A percentile compares a stretch with the other conserved stretches of the same genome.
phyloP scores from a whole-genome alignment of 2,329 filamentous ascomycete genomes.

The Penicillium sp. region DNA sequence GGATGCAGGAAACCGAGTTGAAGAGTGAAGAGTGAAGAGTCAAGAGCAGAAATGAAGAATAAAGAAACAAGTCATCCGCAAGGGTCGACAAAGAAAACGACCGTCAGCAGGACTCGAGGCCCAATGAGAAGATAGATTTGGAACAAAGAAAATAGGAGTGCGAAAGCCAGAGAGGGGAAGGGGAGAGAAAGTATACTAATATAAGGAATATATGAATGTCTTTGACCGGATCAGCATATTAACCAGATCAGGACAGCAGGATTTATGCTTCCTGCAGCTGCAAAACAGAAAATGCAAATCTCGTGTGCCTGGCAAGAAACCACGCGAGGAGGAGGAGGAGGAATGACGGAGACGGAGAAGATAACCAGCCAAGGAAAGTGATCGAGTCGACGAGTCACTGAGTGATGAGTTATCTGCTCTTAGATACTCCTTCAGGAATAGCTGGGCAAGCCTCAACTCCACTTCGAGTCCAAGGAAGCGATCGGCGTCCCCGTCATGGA shows the following conservation, averaged over 20 bases:
- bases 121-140: not conserved
- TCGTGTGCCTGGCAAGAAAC: conserved; percentile 1
- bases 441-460: not conserved
- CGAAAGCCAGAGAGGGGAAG: not conserved
- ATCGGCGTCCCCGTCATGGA: conserved; percentile 12
- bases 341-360: not conserved
- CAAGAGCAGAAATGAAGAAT: not conserved
- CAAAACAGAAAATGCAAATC: not conserved
- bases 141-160: not conserved
- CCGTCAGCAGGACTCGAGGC: conserved; percentile 5
- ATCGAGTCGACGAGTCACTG: not conserved
- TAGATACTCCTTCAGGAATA: no score
- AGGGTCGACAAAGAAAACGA: not conserved
- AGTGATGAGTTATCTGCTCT: no score
- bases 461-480: conserved; percentile 7
- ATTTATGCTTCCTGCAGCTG: conserved; percentile 8
- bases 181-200: not conserved
- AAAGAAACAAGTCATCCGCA: not conserved
- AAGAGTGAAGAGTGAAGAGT: not conserved
- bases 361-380: not conserved
- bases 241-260: not conserved
- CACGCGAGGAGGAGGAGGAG: not conserved
- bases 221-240: not conserved
- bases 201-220: not conserved
- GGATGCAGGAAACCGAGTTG: not conserved